Percentiles rank a stretch among this genome's conserved stretches.
These are phyloP conservation scores for Globisporangium abappressorium DNA, from an alignment of 352 stramenopile genomes.

Conservation along the genomic window DNA sequence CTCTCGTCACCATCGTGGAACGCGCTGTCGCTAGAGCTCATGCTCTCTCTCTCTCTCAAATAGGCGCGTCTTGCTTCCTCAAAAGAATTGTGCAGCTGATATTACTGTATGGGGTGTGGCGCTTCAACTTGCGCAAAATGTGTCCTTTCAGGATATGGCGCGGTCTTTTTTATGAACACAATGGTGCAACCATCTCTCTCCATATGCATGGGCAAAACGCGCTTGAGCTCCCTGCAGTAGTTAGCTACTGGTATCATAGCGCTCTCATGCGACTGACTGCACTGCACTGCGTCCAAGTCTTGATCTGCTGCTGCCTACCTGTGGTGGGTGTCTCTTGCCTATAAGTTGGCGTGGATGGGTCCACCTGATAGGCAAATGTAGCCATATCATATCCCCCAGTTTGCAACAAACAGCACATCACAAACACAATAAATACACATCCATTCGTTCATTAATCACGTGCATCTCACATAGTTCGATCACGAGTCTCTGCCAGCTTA, in stretches of 20 bases:
- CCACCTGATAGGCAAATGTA: neutral
- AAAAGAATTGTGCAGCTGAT: neutral
- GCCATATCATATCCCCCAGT: neutral
- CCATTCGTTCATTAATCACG: constrained; percentile 1
- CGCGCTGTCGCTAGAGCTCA: constrained; percentile 3
- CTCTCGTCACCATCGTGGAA: neutral
- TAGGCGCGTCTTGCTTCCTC: neutral
- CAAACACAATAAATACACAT: neutral
- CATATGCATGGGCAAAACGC: neutral
- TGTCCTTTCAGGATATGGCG: neutral
- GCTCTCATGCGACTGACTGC: too few relatives aligned
- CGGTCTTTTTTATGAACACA: neutral
- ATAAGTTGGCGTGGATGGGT: neutral
- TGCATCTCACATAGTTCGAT: neutral
- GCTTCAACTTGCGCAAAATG: neutral
- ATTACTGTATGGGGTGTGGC: neutral
- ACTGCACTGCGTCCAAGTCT: too few relatives aligned
- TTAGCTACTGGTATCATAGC: neutral
- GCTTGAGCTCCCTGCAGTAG: neutral
- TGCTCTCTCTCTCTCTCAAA: neutral
- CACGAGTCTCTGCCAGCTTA: neutral
- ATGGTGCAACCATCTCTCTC: neutral
- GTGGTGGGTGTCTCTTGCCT: neutral
- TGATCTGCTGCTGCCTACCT: too few relatives aligned
- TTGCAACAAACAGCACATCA: neutral